Evolutionary conservation across 768 basidiomycete genomes (phyloP).

Genomic region (Russula abietina): DNA sequence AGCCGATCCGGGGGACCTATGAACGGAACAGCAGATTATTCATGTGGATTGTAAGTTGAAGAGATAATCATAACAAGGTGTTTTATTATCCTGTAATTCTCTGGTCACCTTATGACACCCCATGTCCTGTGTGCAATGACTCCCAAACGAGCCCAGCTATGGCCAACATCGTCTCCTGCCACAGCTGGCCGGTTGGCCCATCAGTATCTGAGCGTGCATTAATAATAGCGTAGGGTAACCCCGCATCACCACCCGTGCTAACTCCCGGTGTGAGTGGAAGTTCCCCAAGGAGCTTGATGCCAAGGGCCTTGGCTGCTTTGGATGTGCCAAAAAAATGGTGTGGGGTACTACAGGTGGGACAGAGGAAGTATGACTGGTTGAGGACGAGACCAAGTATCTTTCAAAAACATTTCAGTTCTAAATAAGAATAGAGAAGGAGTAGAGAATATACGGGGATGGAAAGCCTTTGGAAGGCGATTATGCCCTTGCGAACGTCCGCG

Average conservation of each 20-base stretch:
- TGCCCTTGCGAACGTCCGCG: slow-evolving; percentile 86
- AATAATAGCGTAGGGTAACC: slow-evolving; percentile 46
- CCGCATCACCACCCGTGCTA: slow-evolving; percentile 65
- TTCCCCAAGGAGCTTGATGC: slow-evolving; percentile 65
- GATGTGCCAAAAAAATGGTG: slow-evolving; percentile 71
- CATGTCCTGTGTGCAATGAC: slow-evolving; percentile 1
- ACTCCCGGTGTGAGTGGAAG: slow-evolving; percentile 75
- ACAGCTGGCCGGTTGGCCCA: slow-evolving; percentile 19
- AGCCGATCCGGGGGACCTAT: too few species aligned
- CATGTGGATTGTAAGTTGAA: neutral
- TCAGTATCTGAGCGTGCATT: slow-evolving; percentile 4
- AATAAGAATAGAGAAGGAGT: neutral
- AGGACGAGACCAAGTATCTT: slow-evolving; percentile 84
- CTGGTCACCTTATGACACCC: neutral
- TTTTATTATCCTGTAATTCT: neutral
- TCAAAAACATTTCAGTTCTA: neutral
- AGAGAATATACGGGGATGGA: slow-evolving; percentile 64
- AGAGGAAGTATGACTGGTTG: slow-evolving; percentile 82
- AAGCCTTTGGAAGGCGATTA: slow-evolving; percentile 87
- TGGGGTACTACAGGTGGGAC: slow-evolving; percentile 58
- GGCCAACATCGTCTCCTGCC: slow-evolving; percentile 30
- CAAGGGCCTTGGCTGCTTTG: slow-evolving; percentile 47
- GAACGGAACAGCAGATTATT: neutral
- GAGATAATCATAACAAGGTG: neutral
- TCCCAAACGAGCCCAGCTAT: slow-evolving; percentile 32